These are phyloP conservation scores for Phytopythium kandeliae DNA, from an alignment of 352 stramenopile species.

Conservation along the genomic window DNA sequence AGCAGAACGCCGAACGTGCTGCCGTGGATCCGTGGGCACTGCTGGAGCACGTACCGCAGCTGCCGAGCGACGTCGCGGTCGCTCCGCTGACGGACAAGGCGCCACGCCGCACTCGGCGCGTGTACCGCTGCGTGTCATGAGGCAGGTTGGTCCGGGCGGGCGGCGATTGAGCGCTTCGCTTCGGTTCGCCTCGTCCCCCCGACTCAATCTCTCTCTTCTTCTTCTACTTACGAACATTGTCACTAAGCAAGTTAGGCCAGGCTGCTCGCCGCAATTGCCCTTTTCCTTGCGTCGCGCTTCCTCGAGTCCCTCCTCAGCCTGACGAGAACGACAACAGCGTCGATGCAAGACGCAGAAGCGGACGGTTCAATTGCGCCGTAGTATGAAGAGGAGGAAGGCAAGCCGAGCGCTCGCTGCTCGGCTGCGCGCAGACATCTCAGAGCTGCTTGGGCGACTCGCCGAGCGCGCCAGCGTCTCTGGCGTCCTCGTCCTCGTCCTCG, in stretches of 20 bases:
- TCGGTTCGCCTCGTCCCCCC: too few relatives aligned
- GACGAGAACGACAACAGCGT: too few relatives aligned
- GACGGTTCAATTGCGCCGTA: too few relatives aligned
- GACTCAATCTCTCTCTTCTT: too few relatives aligned
- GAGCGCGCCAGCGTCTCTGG: slow-evolving; percentile 2
- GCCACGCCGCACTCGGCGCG: slow-evolving; percentile 47
- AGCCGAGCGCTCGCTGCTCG: not conserved
- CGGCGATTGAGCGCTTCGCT: too few relatives aligned
- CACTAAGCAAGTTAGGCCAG: not conserved
- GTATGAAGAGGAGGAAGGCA: too few relatives aligned
- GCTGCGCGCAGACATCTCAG: too few relatives aligned
- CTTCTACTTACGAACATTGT: slow-evolving; percentile 3
- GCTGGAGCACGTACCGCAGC: slow-evolving; percentile 59
- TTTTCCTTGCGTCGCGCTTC: too few relatives aligned
- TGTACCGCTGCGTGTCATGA: slow-evolving; percentile 46
- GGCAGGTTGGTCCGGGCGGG: not conserved
- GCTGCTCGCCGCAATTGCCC: too few relatives aligned
- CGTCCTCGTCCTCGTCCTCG: slow-evolving; percentile 52
- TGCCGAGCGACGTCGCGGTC: slow-evolving; percentile 63
- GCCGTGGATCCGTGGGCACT: slow-evolving; percentile 73
- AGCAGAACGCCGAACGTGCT: slow-evolving; percentile 14
- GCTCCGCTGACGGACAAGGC: slow-evolving; percentile 29
- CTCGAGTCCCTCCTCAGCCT: too few relatives aligned
- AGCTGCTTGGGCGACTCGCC: too few relatives aligned
- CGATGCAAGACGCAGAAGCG: too few relatives aligned